Conservation (phyloP, 495 filamentous ascomycete genomes). For the Aspergillus cavernicola region DNA sequence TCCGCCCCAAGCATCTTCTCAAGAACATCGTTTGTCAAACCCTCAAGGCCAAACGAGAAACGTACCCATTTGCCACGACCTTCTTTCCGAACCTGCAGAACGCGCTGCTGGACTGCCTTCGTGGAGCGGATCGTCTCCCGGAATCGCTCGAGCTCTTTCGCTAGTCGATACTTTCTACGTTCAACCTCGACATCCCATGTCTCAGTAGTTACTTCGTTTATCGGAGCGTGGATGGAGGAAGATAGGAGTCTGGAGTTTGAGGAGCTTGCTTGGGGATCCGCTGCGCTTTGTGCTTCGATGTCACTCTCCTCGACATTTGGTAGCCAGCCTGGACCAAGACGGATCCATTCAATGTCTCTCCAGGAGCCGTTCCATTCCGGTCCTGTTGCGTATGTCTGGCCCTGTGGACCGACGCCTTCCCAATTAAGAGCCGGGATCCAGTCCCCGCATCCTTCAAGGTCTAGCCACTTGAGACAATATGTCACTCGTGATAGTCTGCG, state of each 20-base stretch:
- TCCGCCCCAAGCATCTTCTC: conserved; percentile 19
- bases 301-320: conserved; percentile 17
- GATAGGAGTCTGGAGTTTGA: conserved; percentile 16
- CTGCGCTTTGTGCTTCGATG: background rate
- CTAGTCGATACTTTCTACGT: conserved; percentile 23
- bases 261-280: background rate
- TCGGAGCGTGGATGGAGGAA: conserved; percentile 17
- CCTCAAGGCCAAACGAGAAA: conserved; percentile 31
- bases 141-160: conserved; percentile 26
- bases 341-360: conserved; percentile 46
- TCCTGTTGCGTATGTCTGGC: conserved; percentile 26
- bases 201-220: background rate
- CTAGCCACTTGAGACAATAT: conserved; percentile 73
- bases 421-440: conserved; percentile 66
- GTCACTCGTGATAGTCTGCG: conserved; percentile 62
- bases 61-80: conserved; percentile 37
- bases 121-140: conserved; percentile 21
- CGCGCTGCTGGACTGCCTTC: conserved; percentile 22
- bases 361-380: conserved; percentile 51
- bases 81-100: conserved; percentile 27
- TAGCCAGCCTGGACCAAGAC: conserved; percentile 51
- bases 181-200: conserved; percentile 35
- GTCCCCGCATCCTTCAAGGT: conserved; percentile 70
- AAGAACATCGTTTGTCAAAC: conserved; percentile 17
- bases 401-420: conserved; percentile 30